These are phyloP conservation scores for Apiospora malaysiana DNA, from an alignment of 2,329 filamentous ascomycete genomes.

Conservation along the genomic window DNA sequence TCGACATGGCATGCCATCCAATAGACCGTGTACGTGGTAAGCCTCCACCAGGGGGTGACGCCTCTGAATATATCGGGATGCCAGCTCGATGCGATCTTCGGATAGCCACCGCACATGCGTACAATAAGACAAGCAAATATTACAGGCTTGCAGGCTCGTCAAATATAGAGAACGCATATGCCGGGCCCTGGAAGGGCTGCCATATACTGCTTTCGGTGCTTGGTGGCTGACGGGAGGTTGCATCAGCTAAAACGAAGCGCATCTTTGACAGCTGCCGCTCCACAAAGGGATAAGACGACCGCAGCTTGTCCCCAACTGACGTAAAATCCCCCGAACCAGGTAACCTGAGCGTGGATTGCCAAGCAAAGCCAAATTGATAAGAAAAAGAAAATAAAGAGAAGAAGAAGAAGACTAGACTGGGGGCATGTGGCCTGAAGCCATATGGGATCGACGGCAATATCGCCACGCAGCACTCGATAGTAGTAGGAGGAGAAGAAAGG, in stretches of 20 bases:
- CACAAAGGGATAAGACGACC: constrained; percentile 11
- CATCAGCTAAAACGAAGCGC: constrained; percentile 18
- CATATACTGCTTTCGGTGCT: neutral
- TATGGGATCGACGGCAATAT: neutral
- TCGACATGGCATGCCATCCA: neutral
- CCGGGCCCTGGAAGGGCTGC: neutral
- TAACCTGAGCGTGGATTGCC: neutral
- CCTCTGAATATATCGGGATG: neutral
- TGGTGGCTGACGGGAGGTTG: constrained; percentile 17
- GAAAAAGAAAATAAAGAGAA: neutral
- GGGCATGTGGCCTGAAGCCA: neutral
- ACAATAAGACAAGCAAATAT: neutral
- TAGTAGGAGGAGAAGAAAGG: neutral
- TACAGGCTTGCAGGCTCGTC: neutral
- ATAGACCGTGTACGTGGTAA: neutral
- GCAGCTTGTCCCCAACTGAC: neutral
- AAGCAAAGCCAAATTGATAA: neutral
- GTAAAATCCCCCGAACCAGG: neutral
- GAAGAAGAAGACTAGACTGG: no score
- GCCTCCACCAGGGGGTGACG: neutral
- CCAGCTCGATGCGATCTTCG: constrained; percentile 4
- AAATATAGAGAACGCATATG: neutral
- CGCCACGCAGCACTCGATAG: no score
- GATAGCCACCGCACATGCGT: neutral
- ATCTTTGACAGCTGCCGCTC: constrained; percentile 13